Base-by-base conservation (phyloP, 768 basidiomycete genomes). In the Hortiboletus flavorubellus region DNA sequence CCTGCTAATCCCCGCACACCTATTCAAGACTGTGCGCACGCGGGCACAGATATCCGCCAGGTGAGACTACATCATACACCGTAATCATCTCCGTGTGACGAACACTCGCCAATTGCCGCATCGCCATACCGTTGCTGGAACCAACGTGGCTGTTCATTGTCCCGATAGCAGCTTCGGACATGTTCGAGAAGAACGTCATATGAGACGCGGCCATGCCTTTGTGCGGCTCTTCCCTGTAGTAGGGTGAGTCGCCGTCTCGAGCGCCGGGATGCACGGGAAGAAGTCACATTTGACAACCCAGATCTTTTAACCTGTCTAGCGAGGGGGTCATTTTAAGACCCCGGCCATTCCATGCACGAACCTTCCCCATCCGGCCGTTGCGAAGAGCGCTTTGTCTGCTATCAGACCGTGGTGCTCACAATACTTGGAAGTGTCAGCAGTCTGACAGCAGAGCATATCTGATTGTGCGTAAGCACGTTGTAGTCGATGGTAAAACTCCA, bases 41-140 rank as follows among this genome's bases (percentile, higher is more conserved):
- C 50, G 41, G 58, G 33, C 10, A n/a, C 21, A 39, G 44, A 60
- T 59, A 23, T 37, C 56, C 56, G 49, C 45, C 35, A 14, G 26
- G 29, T 10, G 39, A 46, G 16, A 14, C 10, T 14, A 21, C 21
- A 2, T 26, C 52, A 53, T n/a, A 14, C 29, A 41, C 41, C 18
- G 7, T 31, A n/a, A 16, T 59, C 51, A 59, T 59, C 43, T 59
- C 58, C 58, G 58, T 21, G 30, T 33, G 11, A 16, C 44, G 18
- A 31, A 40, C 12, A 26, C 34, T 38, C 11, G 23, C n/a, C 21
- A 21, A 21, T 21, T 23, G 31, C 18, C 26, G 33, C 18, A 12
- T 35, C 33, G 8, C 31, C 18, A 33, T 15, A 34, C 16, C 29
- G 33, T 37, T 9, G 16, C 35, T 29, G 33, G 30, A 34, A 15